phyloP scores from a whole-genome alignment of 352 stramenopile genomes.

The Phytopythium boreale region DNA sequence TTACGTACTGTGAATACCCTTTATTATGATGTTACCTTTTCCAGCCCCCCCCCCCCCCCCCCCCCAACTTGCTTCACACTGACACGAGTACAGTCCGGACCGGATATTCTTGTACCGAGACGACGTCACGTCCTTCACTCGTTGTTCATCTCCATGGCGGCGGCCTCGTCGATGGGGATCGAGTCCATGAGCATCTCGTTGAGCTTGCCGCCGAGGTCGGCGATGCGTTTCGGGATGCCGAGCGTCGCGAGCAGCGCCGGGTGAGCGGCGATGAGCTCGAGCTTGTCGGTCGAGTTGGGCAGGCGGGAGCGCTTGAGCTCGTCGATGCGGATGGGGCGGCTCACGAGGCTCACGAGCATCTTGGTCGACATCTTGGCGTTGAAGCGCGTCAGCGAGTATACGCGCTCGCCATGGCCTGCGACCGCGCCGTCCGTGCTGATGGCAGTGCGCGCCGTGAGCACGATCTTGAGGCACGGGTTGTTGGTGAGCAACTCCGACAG shows the following conservation, averaged over 20 bases:
- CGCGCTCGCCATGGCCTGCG: slow-evolving; percentile 59
- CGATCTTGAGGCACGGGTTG: slow-evolving; percentile 68
- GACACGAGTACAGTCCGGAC: not conserved
- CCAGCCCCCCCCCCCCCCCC: no score
- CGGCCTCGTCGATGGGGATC: slow-evolving; percentile 34
- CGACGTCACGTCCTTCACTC: slow-evolving; percentile 13
- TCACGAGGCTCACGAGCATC: slow-evolving; percentile 75
- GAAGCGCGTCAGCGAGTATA: slow-evolving; percentile 68
- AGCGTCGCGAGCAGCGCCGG: slow-evolving; percentile 54
- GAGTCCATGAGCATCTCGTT: slow-evolving; percentile 73
- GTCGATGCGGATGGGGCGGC: slow-evolving; percentile 63
- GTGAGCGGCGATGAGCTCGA: slow-evolving; percentile 75
- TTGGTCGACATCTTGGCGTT: slow-evolving; percentile 67
- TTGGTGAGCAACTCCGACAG: slow-evolving; percentile 71
- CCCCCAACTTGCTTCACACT: not conserved
- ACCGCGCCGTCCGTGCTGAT: slow-evolving; percentile 66
- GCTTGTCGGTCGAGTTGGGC: slow-evolving; percentile 44
- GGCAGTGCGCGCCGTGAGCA: slow-evolving; percentile 55
- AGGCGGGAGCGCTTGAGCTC: slow-evolving; percentile 45
- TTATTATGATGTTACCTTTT: slow-evolving; percentile 1
- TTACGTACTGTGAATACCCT: not conserved
- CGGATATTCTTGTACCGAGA: slow-evolving; percentile 1
- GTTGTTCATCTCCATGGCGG: slow-evolving; percentile 25
- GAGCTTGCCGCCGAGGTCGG: slow-evolving; percentile 62
- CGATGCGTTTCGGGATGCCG: slow-evolving; percentile 66